These are phyloP conservation scores for Lignosus rhinocerotis DNA, from an alignment of 1,284 basidiomycete genomes.

Conservation along the genomic window DNA sequence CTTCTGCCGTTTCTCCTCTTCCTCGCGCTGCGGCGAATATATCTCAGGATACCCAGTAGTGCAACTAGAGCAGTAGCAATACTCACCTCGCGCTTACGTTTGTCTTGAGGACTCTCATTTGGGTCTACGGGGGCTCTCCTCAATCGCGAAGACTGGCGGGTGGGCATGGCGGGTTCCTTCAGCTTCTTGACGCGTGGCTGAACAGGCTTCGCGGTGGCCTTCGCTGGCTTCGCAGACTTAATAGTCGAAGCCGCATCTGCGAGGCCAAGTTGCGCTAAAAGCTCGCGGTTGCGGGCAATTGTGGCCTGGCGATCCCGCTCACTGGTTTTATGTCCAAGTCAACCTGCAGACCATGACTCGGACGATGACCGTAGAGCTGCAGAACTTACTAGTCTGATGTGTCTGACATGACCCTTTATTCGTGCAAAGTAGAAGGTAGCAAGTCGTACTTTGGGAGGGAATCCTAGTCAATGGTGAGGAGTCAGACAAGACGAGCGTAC, in stretches of 20 bases:
- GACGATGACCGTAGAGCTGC: too few relatives aligned
- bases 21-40: slow-evolving; percentile 38
- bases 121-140: slow-evolving; percentile 46
- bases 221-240: slow-evolving; percentile 17
- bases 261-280: slow-evolving; percentile 69
- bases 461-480: too few relatives aligned
- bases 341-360: background rate
- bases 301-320: slow-evolving; percentile 76
- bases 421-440: too few relatives aligned
- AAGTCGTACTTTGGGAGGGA: too few relatives aligned
- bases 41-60: background rate
- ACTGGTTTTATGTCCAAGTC: slow-evolving; percentile 36
- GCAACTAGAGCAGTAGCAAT: background rate
- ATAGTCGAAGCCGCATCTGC: slow-evolving; percentile 50
- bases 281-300: slow-evolving; percentile 73
- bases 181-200: slow-evolving; percentile 49
- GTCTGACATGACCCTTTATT: slow-evolving; percentile 20
- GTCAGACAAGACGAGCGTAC: too few relatives aligned
- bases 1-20: slow-evolving; percentile 46
- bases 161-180: slow-evolving; percentile 44
- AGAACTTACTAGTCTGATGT: slow-evolving; percentile 26
- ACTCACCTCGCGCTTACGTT: slow-evolving; percentile 62
- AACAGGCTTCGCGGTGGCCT: slow-evolving; percentile 60
- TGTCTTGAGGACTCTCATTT: slow-evolving; percentile 65
- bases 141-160: slow-evolving; percentile 66